Evolutionary conservation across 139 green algal genomes (phyloP).

Genomic region (Spirogloea muscicola): DNA sequence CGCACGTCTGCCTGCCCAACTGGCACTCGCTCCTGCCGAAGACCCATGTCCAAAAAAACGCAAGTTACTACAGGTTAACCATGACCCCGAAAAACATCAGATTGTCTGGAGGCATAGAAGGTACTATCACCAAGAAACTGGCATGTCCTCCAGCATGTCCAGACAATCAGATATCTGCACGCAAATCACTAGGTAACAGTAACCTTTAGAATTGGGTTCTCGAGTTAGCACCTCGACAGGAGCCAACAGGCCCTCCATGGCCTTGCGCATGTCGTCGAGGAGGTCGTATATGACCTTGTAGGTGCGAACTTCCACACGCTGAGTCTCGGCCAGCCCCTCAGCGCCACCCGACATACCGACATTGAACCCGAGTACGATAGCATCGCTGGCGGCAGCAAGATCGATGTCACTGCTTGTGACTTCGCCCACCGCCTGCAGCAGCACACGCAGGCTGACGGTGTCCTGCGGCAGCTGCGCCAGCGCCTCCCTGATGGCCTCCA

Average conservation of each 20-base stretch:
- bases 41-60: no score
- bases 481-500: constrained; percentile 86
- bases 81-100: no score
- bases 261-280: constrained; percentile 87
- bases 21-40: constrained; percentile 34
- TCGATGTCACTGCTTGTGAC: constrained; percentile 84
- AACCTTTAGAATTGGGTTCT: no score
- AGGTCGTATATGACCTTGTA: constrained; percentile 96
- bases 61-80: no score
- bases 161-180: no score
- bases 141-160: no score
- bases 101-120: no score
- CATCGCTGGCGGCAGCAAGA: constrained; percentile 74
- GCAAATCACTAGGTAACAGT: no score
- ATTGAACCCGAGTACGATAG: constrained; percentile 59
- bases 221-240: constrained; percentile 76
- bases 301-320: constrained; percentile 58
- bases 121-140: no score
- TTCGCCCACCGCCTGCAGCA: constrained; percentile 72
- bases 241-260: constrained; percentile 91
- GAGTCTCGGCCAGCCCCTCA: constrained; percentile 15
- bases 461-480: constrained; percentile 77
- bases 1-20: constrained; percentile 71
- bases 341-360: constrained; percentile 12
- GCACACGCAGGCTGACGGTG: constrained; percentile 79